These are phyloP conservation scores for Globisporangium camurandrum DNA, from an alignment of 352 stramenopile genomes.

Conservation along the genomic window DNA sequence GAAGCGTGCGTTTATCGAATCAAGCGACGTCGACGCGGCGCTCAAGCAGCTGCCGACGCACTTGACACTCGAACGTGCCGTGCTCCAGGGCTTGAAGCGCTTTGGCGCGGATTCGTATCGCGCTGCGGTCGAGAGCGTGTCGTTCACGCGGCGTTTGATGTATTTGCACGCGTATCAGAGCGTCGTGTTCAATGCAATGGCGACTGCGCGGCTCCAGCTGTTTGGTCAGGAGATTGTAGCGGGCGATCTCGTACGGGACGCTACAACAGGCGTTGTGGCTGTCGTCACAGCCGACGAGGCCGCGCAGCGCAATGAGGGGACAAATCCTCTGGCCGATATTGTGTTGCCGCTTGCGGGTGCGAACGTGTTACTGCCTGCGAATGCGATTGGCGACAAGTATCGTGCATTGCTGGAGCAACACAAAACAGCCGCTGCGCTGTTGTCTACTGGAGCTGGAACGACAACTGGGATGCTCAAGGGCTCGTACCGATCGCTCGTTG, in stretches of 20 bases:
- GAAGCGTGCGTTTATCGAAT: conserved; percentile 43
- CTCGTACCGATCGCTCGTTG: conserved; percentile 46
- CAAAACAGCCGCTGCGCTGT: conserved; percentile 30
- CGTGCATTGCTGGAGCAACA: conserved; percentile 41
- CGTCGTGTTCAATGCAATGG: conserved; percentile 63
- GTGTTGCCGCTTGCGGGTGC: conserved; percentile 53
- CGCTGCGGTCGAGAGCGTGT: conserved; percentile 36
- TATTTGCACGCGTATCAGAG: conserved; percentile 79
- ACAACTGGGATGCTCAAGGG: conserved; percentile 44
- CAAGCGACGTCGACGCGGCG: conserved; percentile 35
- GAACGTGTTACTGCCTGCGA: conserved; percentile 35
- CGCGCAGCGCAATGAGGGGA: conserved; percentile 23
- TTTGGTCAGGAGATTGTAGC: conserved; percentile 32
- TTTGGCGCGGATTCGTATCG: conserved; percentile 42
- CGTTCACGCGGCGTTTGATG: conserved; percentile 57
- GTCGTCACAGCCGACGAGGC: conserved; percentile 29
- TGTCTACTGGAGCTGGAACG: no score
- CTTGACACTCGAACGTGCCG: conserved; percentile 38
- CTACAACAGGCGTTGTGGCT: conserved; percentile 17
- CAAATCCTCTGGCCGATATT: conserved; percentile 26
- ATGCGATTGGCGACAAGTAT: conserved; percentile 34
- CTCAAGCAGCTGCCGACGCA: conserved; percentile 45
- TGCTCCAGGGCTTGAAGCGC: conserved; percentile 65
- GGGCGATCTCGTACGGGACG: conserved; percentile 45
- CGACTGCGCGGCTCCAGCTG: conserved; percentile 34